Conservation (phyloP, 2,329 filamentous ascomycete species). For the Aspergillus amoenus region DNA sequence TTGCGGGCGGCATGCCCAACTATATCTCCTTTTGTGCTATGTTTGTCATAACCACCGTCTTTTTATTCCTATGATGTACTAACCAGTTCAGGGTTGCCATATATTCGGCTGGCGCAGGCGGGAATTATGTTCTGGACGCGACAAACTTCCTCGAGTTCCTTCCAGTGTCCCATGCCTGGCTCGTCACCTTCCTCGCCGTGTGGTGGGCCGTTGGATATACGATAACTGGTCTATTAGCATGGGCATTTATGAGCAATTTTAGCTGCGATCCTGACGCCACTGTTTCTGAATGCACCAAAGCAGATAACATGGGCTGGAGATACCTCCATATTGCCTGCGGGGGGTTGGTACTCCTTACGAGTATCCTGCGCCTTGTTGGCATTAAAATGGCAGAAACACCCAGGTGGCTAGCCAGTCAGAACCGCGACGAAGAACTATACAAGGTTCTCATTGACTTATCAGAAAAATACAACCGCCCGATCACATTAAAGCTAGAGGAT, state of each 20-base stretch:
- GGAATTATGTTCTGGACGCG: constrained; percentile 77
- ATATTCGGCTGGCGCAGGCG: constrained; percentile 55
- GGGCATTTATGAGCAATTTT: constrained; percentile 71
- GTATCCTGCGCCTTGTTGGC: constrained; percentile 70
- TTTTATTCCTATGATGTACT: neutral
- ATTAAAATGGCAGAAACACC: constrained; percentile 83
- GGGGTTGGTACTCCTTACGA: constrained; percentile 70
- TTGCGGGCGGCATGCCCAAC: constrained; percentile 64
- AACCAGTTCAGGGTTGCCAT: constrained; percentile 7
- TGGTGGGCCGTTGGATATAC: constrained; percentile 73
- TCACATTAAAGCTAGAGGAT: neutral
- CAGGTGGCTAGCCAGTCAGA: constrained; percentile 74
- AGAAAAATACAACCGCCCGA: constrained; percentile 2
- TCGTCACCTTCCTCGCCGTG: constrained; percentile 72
- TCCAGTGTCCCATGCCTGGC: constrained; percentile 65
- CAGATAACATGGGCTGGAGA: constrained; percentile 68
- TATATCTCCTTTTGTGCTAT: constrained; percentile 53
- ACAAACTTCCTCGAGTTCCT: constrained; percentile 80
- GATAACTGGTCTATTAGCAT: constrained; percentile 53
- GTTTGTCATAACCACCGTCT: constrained; percentile 23
- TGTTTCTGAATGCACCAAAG: constrained; percentile 38
- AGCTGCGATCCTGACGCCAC: constrained; percentile 43
- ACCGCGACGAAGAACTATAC: constrained; percentile 72
- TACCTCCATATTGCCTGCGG: constrained; percentile 70
- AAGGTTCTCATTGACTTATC: constrained; percentile 55